phyloP scores from a whole-genome alignment of 768 basidiomycete genomes.

The Cystobasidiopsis lactophilus region DNA sequence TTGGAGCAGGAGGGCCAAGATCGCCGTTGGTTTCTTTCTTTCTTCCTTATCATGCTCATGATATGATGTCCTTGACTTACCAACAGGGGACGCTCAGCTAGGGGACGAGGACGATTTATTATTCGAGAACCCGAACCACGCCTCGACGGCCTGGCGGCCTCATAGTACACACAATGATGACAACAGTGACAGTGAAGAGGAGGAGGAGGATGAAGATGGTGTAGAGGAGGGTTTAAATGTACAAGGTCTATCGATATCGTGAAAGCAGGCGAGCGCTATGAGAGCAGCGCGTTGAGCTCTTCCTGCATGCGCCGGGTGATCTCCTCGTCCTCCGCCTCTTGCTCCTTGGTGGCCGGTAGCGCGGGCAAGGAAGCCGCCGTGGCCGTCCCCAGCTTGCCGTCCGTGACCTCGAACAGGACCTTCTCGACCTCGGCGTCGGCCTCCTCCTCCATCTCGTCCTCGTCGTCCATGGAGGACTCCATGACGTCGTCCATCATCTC shows the following conservation, averaged over 20 bases:
- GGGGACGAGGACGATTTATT: slow-evolving; percentile 16
- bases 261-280: background rate
- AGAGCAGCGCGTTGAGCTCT: slow-evolving; percentile 9
- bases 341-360: background rate
- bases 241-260: background rate
- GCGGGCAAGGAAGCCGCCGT: slow-evolving; percentile 9
- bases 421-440: slow-evolving; percentile 95
- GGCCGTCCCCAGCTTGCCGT: slow-evolving; percentile 30
- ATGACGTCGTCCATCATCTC: slow-evolving; percentile 93
- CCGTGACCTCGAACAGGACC: slow-evolving; percentile 79
- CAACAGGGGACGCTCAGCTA: slow-evolving; percentile 8
- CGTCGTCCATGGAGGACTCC: slow-evolving; percentile 34
- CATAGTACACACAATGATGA: background rate
- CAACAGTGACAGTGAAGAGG: slow-evolving; percentile 6
- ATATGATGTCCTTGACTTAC: background rate
- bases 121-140: slow-evolving; percentile 12
- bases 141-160: slow-evolving; percentile 5
- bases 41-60: too few species aligned
- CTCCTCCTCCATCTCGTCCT: slow-evolving; percentile 85
- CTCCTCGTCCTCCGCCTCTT: slow-evolving; percentile 8
- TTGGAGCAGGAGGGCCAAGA: slow-evolving; percentile 23
- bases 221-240: background rate
- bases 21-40: slow-evolving; percentile 5
- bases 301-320: slow-evolving; percentile 8
- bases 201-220: slow-evolving; percentile 2